Evolutionary conservation across 257 asterid species (phyloP), one percentile per base, ranked within the genome.

Genomic region (Solanum infundibuliforme): DNA sequence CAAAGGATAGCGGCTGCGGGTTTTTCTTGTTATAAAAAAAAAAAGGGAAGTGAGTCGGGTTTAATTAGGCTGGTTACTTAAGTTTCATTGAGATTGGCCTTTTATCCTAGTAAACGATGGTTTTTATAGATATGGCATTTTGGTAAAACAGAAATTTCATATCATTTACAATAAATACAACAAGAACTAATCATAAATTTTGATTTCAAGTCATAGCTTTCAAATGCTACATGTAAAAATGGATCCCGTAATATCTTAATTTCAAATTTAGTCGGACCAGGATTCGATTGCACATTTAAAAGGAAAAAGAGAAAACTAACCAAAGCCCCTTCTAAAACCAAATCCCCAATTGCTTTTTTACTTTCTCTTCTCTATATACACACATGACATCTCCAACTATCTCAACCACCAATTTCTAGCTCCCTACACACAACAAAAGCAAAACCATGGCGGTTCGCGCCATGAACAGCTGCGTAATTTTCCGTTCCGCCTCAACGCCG

Each of bases 371-470:
- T 27, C 1, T 11, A 9, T 6, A 31, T 2, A 31, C 20, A 5
- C 16, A 11, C 58, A 75, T 75, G n/a, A n/a, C 84, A 8, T 43
- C 39, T 79, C 16, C 31, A 21, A 41, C 29, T 36, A 31, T 35
- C 34, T 60, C 48, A 68, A 68, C 87, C 68, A 25, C 68, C 68
- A 16, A 41, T 36, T 86, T 71, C n/a, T 43, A 86, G 68, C 46
- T 86, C 8, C 8, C 48, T 2, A 0, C 39, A 8, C n/a, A 31
- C 77, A 71, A 46, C 58, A 0, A 46, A 46, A 13, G 58, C 58
- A 5, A 66, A 35, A 8, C 43, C 87, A 96, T 95, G 98, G 97
- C 95, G 91, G 94, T 92, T 88, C 97, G 99, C 69, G 94, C 93
- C 20, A 88, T 95, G 92, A 95, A 91, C 91, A 93, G 92, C 93